A percentile compares a stretch with the other conserved stretches of the same genome.
Evolutionary conservation across 768 basidiomycete species (phyloP).

Genomic region (Harrya chromipes): DNA sequence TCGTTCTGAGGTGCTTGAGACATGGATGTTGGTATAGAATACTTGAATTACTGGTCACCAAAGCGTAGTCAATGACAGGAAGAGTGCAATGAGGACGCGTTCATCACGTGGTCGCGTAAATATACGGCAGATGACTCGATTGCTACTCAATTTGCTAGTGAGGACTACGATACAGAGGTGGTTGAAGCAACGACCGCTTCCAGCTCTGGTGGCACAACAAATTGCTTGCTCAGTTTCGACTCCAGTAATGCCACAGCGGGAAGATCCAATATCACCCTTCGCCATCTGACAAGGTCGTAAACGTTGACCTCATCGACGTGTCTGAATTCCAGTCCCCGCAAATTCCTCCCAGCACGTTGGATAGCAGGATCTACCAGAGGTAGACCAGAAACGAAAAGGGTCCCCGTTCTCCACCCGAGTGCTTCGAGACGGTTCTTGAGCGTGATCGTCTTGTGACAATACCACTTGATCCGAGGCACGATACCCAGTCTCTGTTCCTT

Average conservation of each 20-base stretch:
- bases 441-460: slow-evolving; percentile 65
- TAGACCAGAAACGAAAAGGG: slow-evolving; percentile 73
- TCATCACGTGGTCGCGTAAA: slow-evolving; percentile 31
- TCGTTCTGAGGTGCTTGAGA: slow-evolving; percentile 52
- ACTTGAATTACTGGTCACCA: background rate
- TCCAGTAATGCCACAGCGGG: slow-evolving; percentile 81
- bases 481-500: slow-evolving; percentile 72
- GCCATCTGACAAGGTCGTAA: slow-evolving; percentile 83
- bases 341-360: slow-evolving; percentile 62
- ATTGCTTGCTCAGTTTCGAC: slow-evolving; percentile 49
- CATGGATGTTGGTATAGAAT: slow-evolving; percentile 14
- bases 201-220: background rate
- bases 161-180: background rate
- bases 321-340: slow-evolving; percentile 63
- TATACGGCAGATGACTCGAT: background rate
- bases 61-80: background rate
- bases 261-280: slow-evolving; percentile 75
- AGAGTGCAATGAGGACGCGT: slow-evolving; percentile 21
- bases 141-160: too few species aligned
- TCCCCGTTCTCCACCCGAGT: slow-evolving; percentile 63
- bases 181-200: background rate
- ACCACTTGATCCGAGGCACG: slow-evolving; percentile 71
- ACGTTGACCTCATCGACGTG: slow-evolving; percentile 68
- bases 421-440: slow-evolving; percentile 59
- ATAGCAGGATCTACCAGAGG: slow-evolving; percentile 52